These are phyloP conservation scores for Allium cepa DNA, from an alignment of 106 monocot species.

Conservation along the genomic window DNA sequence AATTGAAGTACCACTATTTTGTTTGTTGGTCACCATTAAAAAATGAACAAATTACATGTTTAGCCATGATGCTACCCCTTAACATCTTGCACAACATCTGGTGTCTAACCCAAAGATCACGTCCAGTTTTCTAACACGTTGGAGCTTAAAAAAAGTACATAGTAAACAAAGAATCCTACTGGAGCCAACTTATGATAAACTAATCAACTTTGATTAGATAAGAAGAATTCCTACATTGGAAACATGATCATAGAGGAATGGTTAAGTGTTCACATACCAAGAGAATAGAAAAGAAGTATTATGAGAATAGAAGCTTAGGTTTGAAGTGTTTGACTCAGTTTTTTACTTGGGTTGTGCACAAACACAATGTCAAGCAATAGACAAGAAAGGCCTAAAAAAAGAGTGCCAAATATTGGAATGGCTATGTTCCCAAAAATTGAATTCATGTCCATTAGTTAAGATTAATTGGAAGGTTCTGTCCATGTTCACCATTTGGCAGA, in stretches of 20 bases:
- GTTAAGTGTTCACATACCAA: slow-evolving; percentile 7
- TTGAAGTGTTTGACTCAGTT: slow-evolving; percentile 17
- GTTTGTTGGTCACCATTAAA: not conserved
- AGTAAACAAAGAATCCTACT: not conserved
- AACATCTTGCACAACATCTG: not conserved
- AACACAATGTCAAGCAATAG: slow-evolving; percentile 13
- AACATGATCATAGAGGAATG: slow-evolving; percentile 9
- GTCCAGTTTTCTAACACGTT: not conserved
- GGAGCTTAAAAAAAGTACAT: not conserved
- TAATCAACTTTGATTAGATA: slow-evolving; percentile 3
- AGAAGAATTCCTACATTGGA: slow-evolving; percentile 3
- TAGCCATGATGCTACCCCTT: not conserved
- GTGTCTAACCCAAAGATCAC: slow-evolving; percentile 9
- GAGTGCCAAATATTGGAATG: slow-evolving; percentile 16
- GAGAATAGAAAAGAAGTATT: too few relatives aligned
- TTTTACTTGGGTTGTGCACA: slow-evolving; percentile 11
- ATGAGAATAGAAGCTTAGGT: slow-evolving; percentile 11
- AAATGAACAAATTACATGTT: not conserved
- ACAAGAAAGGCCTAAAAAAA: slow-evolving; percentile 29
- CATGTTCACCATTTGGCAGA: slow-evolving; percentile 32
- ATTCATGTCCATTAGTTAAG: slow-evolving; percentile 9
- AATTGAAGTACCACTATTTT: not conserved
- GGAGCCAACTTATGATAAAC: slow-evolving; percentile 6
- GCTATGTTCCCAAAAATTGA: slow-evolving; percentile 12
- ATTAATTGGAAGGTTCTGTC: slow-evolving; percentile 28